Base-by-base conservation (phyloP, 768 basidiomycete species). In the Basidioascus undulatus region DNA sequence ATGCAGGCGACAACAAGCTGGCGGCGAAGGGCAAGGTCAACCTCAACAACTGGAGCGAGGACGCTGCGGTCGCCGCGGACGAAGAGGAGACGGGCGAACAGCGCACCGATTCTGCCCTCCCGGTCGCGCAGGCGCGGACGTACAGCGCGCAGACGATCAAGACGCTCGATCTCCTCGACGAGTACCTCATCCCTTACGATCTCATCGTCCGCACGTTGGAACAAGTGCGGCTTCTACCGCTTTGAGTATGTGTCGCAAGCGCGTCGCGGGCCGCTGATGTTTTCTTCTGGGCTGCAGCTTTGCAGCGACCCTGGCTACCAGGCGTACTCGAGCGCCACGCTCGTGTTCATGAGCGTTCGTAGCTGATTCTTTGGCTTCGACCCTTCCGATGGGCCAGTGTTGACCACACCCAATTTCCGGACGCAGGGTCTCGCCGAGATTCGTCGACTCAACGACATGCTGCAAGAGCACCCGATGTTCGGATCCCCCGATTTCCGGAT, bases 391-490 rank as follows among this genome's bases (percentile, higher is more conserved):
- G n/a, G n/a, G n/a, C n/a, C n/a, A n/a, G n/a, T n/a, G n/a, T n/a
- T n/a, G n/a, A n/a, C n/a, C n/a, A n/a, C n/a, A n/a, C n/a, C n/a
- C n/a, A n/a, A n/a, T n/a, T n/a, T n/a, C n/a, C n/a, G n/a, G n/a
- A n/a, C n/a, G n/a, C n/a, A n/a, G n/a, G 89, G 89, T 32, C 62
- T 98, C 45, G 81, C 74, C 25, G 87, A 92, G 59, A 98, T 98
- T 42, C 72, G 87, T 27, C 71, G 77, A 20, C 56, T 98, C 46
- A 75, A 73, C 50, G 87, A 96, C 50, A 61, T 77, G 36, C 63
- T 96, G 20, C 59, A 62, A 33, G 77, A 78, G 40, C 87, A 98
- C 55, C 62, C 62, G 2, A 50, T 56, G 0, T 89, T 96, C 56
- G 72, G 78, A 21, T 63, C 63, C 7, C 59, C 61, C 16, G 59